phyloP scores from a whole-genome alignment of 805 yeast genomes.

The Starmerella potacharoeniae region DNA sequence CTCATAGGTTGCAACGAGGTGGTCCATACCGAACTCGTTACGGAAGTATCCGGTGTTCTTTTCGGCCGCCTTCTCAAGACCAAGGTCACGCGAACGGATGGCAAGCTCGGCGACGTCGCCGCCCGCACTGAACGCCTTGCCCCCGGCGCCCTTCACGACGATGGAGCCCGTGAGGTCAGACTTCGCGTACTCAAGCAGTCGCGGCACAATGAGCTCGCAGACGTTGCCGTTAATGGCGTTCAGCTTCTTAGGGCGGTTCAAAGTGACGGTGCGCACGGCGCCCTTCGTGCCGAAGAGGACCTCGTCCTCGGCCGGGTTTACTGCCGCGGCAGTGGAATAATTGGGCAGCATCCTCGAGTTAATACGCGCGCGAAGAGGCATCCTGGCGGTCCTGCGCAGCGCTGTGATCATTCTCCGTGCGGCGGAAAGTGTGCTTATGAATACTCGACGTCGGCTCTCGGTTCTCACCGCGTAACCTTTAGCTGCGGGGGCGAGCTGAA shows the following conservation, averaged over 20 bases:
- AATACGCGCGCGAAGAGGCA: slow-evolving; percentile 30
- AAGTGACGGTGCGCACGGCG: slow-evolving; percentile 58
- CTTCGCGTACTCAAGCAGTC: slow-evolving; percentile 66
- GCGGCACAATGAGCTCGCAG: slow-evolving; percentile 60
- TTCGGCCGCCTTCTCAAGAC: slow-evolving; percentile 36
- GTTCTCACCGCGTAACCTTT: not conserved
- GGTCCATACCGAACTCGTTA: slow-evolving; percentile 71
- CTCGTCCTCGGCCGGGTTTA: slow-evolving; percentile 30
- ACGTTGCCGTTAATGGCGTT: slow-evolving; percentile 73
- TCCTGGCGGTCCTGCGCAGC: slow-evolving; percentile 11
- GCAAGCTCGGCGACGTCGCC: slow-evolving; percentile 88
- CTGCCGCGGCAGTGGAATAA: slow-evolving; percentile 12
- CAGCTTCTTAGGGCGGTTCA: slow-evolving; percentile 72
- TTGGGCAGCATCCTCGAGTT: slow-evolving; percentile 19
- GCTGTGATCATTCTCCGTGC: slow-evolving; percentile 6
- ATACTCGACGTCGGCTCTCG: not conserved
- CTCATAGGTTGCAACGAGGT: slow-evolving; percentile 62
- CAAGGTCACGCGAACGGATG: slow-evolving; percentile 23
- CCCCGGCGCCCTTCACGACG: slow-evolving; percentile 50
- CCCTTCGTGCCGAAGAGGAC: slow-evolving; percentile 54
- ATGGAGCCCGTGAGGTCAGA: slow-evolving; percentile 53
- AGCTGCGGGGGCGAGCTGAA: slow-evolving; percentile 4
- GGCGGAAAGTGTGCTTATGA: not conserved
- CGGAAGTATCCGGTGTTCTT: slow-evolving; percentile 58
- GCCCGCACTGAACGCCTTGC: slow-evolving; percentile 82